Percentiles rank a stretch among this genome's conserved stretches.
phyloP scores from a whole-genome alignment of 2,329 filamentous ascomycete genomes.

The Fusarium lyarnte region DNA sequence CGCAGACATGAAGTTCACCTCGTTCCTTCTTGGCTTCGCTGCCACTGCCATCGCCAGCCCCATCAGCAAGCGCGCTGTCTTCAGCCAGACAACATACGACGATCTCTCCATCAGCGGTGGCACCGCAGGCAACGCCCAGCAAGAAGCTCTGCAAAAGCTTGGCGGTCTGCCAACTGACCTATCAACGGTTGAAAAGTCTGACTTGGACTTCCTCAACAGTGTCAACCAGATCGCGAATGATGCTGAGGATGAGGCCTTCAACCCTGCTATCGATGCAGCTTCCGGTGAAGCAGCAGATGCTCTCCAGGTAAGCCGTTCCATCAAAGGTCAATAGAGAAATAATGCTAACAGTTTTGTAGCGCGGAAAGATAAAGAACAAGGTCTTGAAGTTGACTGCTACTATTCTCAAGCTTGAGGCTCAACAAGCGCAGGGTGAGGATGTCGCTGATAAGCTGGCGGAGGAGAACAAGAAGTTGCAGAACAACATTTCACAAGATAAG shows the following conservation, averaged over 20 bases:
- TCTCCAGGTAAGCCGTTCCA: slow-evolving; percentile 50
- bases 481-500: slow-evolving; percentile 61
- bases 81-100: slow-evolving; percentile 52
- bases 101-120: slow-evolving; percentile 59
- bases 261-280: slow-evolving; percentile 61
- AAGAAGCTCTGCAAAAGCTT: slow-evolving; percentile 55
- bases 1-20: slow-evolving; percentile 49
- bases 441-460: slow-evolving; percentile 55
- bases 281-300: slow-evolving; percentile 57
- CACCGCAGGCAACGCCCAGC: slow-evolving; percentile 55
- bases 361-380: slow-evolving; percentile 69
- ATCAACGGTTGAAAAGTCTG: slow-evolving; percentile 55
- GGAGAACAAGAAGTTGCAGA: slow-evolving; percentile 62
- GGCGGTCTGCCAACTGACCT: slow-evolving; percentile 52
- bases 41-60: slow-evolving; percentile 45
- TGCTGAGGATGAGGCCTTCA: slow-evolving; percentile 64
- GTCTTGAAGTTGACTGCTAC: slow-evolving; percentile 66
- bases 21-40: slow-evolving; percentile 42
- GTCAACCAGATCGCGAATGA: slow-evolving; percentile 64
- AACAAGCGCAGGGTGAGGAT: slow-evolving; percentile 61
- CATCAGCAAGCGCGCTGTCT: slow-evolving; percentile 43
- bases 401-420: slow-evolving; percentile 59
- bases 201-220: slow-evolving; percentile 59
- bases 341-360: slow-evolving; percentile 41
- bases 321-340: fast-evolving